phyloP scores from a whole-genome alignment of 305 asterid species.

The Plantago lanceolata region DNA sequence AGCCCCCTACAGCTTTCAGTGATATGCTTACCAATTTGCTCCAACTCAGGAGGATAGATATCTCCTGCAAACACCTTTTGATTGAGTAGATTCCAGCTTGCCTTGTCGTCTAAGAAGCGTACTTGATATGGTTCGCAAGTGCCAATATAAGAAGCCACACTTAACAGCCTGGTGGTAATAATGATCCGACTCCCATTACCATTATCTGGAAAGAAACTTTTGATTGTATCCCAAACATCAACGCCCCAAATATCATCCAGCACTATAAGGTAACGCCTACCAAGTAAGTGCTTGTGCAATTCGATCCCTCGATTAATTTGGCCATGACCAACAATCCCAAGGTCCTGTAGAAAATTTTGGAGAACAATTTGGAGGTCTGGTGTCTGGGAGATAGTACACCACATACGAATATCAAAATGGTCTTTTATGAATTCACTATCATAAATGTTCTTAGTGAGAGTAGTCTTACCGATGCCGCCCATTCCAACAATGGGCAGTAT shows the following conservation, averaged over 20 bases:
- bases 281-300: background rate
- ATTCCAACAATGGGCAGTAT: background rate
- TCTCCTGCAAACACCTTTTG: too few relatives aligned
- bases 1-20: too few relatives aligned
- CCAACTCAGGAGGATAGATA: too few relatives aligned
- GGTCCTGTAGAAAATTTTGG: background rate
- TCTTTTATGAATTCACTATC: background rate
- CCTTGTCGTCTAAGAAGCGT: too few relatives aligned
- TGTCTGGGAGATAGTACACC: background rate
- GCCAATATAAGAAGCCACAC: too few relatives aligned
- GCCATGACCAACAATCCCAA: background rate
- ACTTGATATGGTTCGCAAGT: too few relatives aligned
- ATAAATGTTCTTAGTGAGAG: background rate
- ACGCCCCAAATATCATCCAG: background rate
- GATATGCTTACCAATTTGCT: too few relatives aligned
- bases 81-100: too few relatives aligned
- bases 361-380: background rate
- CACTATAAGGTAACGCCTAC: background rate
- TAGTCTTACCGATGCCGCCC: background rate
- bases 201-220: background rate
- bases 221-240: background rate
- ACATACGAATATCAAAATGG: background rate
- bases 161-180: too few relatives aligned
- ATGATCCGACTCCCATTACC: background rate
- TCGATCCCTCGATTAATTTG: background rate